Conservation (phyloP, 176 grass and related monocot genomes). For the Musa schizocarpa region DNA sequence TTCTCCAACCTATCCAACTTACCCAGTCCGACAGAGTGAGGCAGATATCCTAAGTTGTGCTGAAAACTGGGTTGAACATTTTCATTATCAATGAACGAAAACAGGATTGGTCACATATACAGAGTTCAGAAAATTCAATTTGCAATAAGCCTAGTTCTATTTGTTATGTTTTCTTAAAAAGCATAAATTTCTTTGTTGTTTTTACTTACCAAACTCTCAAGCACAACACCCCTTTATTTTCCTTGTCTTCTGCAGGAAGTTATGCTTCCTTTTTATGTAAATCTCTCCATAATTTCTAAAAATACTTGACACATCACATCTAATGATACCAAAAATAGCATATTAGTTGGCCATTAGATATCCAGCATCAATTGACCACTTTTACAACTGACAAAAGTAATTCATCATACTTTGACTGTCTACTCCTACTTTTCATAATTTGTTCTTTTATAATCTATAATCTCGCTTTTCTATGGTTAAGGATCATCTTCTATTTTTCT, state of each 20-base stretch:
- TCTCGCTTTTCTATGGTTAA: not conserved
- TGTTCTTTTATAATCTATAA: not conserved
- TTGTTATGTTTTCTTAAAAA: too few species aligned
- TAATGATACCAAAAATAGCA: not conserved
- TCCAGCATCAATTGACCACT: not conserved
- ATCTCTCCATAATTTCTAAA: too few species aligned
- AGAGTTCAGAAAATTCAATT: not conserved
- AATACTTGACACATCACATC: too few species aligned
- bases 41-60: too few species aligned
- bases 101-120: not conserved
- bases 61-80: too few species aligned
- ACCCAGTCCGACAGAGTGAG: too few species aligned
- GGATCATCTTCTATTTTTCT: not conserved
- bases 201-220: not conserved
- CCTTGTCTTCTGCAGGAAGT: not conserved
- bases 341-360: not conserved
- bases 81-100: not conserved
- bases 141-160: not conserved
- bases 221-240: not conserved
- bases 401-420: not conserved
- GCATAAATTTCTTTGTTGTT: not conserved
- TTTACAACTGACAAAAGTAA: not conserved
- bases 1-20: not conserved
- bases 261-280: not conserved
- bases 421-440: not conserved